phyloP scores from a whole-genome alignment of 1,139 yeast genomes.

The Pichia sp. region DNA sequence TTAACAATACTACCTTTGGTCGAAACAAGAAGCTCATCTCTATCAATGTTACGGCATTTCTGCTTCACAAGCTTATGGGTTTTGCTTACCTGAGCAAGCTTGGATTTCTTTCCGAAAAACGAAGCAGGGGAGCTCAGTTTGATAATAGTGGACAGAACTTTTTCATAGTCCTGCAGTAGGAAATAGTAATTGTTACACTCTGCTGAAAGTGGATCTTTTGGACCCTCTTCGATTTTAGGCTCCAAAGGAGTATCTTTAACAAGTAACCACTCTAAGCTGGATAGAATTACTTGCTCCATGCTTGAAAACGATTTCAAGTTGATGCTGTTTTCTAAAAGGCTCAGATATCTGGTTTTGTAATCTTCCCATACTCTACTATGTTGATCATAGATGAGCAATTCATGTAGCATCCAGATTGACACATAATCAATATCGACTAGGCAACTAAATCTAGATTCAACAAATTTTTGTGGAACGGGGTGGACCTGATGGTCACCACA shows the following conservation, averaged over 20 bases:
- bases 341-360: slow-evolving; percentile 17
- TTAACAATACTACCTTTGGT: slow-evolving; percentile 1
- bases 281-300: slow-evolving; percentile 25
- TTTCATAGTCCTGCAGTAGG: slow-evolving; percentile 23
- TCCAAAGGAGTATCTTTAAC: slow-evolving; percentile 3
- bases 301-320: slow-evolving; percentile 14
- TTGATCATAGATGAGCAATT: slow-evolving; percentile 30
- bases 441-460: slow-evolving; percentile 6
- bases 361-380: slow-evolving; percentile 19
- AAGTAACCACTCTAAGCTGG: slow-evolving; percentile 17
- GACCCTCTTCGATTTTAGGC: slow-evolving; percentile 13
- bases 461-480: slow-evolving; percentile 2
- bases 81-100: background rate
- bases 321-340: slow-evolving; percentile 3
- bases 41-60: slow-evolving; percentile 6
- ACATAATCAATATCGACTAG: slow-evolving; percentile 21
- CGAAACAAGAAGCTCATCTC: slow-evolving; percentile 6
- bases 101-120: slow-evolving; percentile 12
- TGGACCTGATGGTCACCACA: slow-evolving; percentile 35
- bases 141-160: slow-evolving; percentile 19
- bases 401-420: slow-evolving; percentile 32
- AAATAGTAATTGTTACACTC: slow-evolving; percentile 25
- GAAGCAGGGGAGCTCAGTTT: slow-evolving; percentile 4
- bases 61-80: slow-evolving; percentile 1
- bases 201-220: slow-evolving; percentile 18